Percentiles rank a stretch among this genome's conserved stretches.
Conservation (phyloP, 2,329 filamentous ascomycete species). For the Bimuria novae-zelandiae region DNA sequence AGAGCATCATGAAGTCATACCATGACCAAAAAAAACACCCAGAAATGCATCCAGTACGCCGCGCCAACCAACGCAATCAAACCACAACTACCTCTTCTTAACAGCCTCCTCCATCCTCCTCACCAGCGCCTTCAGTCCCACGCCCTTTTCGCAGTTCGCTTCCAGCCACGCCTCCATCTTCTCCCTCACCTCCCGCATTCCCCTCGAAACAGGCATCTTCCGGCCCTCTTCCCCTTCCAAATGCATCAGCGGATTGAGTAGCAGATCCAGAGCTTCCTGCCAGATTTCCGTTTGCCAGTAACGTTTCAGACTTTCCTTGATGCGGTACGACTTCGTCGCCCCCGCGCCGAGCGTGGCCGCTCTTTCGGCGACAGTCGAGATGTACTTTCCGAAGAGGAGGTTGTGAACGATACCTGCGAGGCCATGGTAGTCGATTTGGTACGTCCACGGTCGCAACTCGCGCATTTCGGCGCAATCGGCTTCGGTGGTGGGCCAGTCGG, state of each 20-base stretch:
- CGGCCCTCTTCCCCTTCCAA: constrained; percentile 66
- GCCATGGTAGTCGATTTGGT: constrained; percentile 95
- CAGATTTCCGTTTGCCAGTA: constrained; percentile 98
- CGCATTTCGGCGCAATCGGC: constrained; percentile 96
- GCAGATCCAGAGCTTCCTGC: constrained; percentile 77
- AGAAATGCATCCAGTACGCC: constrained; percentile 13
- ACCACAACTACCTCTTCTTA: constrained; percentile 48
- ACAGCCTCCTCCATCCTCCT: constrained; percentile 71
- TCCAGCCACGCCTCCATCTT: constrained; percentile 85
- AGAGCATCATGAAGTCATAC: neutral
- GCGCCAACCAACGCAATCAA: neutral
- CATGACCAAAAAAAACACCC: constrained; percentile 7
- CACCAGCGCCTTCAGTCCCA: constrained; percentile 60
- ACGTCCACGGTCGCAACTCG: constrained; percentile 93
- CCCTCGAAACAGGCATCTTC: constrained; percentile 73
- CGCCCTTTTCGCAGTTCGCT: constrained; percentile 78
- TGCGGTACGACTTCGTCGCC: constrained; percentile 71
- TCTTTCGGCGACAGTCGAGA: constrained; percentile 69
- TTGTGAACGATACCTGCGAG: constrained; percentile 86
- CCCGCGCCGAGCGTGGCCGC: constrained; percentile 60
- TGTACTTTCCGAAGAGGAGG: constrained; percentile 92
- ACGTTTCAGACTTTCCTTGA: constrained; percentile 83
- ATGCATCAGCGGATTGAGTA: constrained; percentile 79
- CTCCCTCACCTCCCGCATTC: constrained; percentile 71
- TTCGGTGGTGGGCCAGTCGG: constrained; percentile 88